phyloP scores from a whole-genome alignment of 176 grass and related monocot species.

The Hsuehochloa calcarea region DNA sequence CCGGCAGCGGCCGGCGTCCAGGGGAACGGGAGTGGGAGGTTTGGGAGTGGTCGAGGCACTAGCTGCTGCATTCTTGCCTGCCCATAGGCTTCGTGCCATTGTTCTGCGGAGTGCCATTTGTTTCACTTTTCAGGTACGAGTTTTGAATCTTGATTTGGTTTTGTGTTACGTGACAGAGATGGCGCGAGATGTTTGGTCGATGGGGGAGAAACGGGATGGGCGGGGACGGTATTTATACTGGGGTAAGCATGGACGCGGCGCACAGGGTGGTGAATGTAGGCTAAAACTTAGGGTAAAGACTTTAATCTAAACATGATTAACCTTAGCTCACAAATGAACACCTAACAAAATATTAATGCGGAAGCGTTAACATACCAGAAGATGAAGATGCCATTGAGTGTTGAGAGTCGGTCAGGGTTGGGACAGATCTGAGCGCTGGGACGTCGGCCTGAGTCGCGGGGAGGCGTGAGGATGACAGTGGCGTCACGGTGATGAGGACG shows the following conservation, averaged over 20 bases:
- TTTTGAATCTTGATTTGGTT: not conserved
- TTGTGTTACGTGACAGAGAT: slow-evolving; percentile 24
- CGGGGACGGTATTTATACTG: slow-evolving; percentile 50
- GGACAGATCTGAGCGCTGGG: too few relatives aligned
- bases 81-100: slow-evolving; percentile 45
- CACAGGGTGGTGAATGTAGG: not conserved
- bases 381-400: too few relatives aligned
- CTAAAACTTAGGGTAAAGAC: too few relatives aligned
- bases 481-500: too few relatives aligned
- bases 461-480: too few relatives aligned
- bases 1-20: slow-evolving; percentile 20
- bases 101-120: slow-evolving; percentile 66
- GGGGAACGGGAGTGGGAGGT: not conserved
- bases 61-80: slow-evolving; percentile 17
- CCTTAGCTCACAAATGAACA: too few relatives aligned
- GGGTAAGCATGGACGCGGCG: slow-evolving; percentile 7
- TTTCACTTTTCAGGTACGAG: not conserved
- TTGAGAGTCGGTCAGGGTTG: too few relatives aligned
- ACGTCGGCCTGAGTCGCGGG: too few relatives aligned
- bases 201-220: not conserved
- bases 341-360: too few relatives aligned
- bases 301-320: too few relatives aligned
- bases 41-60: not conserved
- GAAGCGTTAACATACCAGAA: too few relatives aligned
- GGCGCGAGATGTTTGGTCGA: not conserved